phyloP scores from a whole-genome alignment of 1,284 basidiomycete species.

The Rhodotorula mucilaginosa region DNA sequence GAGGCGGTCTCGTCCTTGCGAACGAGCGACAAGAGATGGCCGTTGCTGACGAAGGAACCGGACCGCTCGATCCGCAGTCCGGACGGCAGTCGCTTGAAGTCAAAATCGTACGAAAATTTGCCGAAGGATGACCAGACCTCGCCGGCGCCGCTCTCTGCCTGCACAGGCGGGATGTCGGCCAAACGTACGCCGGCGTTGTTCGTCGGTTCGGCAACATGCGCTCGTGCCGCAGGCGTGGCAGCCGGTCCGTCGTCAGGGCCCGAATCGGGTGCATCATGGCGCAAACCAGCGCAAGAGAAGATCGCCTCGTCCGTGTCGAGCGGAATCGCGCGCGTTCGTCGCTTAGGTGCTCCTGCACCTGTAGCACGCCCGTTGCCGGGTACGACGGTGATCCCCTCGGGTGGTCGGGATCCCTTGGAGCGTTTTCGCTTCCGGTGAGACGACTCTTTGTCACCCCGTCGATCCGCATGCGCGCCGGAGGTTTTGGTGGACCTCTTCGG shows the following conservation, averaged over 20 bases:
- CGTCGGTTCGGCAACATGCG: background rate
- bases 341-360: background rate
- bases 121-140: conserved; percentile 37
- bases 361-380: background rate
- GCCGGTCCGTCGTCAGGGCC: background rate
- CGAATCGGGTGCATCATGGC: background rate
- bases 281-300: conserved; percentile 21
- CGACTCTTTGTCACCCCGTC: background rate
- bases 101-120: conserved; percentile 55
- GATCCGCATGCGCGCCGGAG: background rate
- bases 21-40: conserved; percentile 56
- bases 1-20: conserved; percentile 40
- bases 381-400: background rate
- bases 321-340: background rate
- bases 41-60: conserved; percentile 58
- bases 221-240: background rate
- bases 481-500: background rate
- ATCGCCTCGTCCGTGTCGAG: conserved; percentile 35
- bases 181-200: too few species aligned
- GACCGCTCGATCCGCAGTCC: conserved; percentile 56
- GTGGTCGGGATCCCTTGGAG: too few species aligned
- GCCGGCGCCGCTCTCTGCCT: background rate
- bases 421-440: background rate
- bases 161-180: background rate
- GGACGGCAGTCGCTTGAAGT: conserved; percentile 55